phyloP scores from a whole-genome alignment of 495 filamentous ascomycete genomes.

The Xeromyces bisporus region DNA sequence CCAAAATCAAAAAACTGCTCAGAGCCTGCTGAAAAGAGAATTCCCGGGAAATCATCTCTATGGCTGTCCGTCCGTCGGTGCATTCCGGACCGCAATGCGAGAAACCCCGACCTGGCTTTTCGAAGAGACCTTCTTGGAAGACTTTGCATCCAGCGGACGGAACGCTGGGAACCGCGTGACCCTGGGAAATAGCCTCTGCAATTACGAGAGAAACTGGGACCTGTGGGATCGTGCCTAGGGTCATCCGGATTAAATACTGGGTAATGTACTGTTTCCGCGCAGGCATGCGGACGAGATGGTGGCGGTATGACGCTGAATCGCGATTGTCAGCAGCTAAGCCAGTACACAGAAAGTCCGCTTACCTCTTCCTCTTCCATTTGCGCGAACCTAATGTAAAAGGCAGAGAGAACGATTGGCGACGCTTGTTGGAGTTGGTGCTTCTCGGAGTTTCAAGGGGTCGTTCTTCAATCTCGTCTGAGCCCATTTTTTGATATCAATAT shows the following conservation, averaged over 20 bases:
- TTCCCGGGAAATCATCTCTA: neutral
- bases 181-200: conserved; percentile 5
- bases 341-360: neutral
- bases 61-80: conserved; percentile 7
- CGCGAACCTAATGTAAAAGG: conserved; percentile 8
- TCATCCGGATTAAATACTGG: conserved; percentile 21
- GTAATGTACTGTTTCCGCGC: conserved; percentile 19
- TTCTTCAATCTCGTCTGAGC: too few species aligned
- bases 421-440: conserved; percentile 2
- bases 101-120: conserved; percentile 18
- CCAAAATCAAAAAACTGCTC: conserved; percentile 2
- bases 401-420: conserved; percentile 6
- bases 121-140: conserved; percentile 16
- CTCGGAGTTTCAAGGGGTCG: too few species aligned
- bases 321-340: neutral
- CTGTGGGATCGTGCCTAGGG: conserved; percentile 19
- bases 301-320: conserved; percentile 2
- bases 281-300: conserved; percentile 9
- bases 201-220: conserved; percentile 1
- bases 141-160: conserved; percentile 13
- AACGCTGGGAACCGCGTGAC: conserved; percentile 4
- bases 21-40: conserved; percentile 4
- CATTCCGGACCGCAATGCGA: conserved; percentile 15
- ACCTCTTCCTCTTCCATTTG: conserved; percentile 11
- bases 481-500: too few species aligned